Conservation (phyloP, 768 basidiomycete genomes). For the Mycena leptocephala region DNA sequence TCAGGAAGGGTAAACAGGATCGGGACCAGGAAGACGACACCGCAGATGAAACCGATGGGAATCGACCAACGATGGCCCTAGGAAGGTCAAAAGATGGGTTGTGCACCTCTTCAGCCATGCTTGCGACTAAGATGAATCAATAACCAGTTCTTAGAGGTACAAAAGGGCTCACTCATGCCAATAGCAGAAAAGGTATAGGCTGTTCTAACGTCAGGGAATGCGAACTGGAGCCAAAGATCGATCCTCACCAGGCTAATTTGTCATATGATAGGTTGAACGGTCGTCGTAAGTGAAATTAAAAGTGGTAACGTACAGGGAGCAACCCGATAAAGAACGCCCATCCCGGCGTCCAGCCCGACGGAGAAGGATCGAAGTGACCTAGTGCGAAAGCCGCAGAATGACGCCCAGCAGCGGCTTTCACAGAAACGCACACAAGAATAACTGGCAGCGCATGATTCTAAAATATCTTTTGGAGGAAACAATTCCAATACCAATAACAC, state of each 20-base stretch:
- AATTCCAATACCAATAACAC: slow-evolving; percentile 60
- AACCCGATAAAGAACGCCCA: slow-evolving; percentile 82
- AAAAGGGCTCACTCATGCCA: slow-evolving; percentile 68
- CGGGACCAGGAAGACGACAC: slow-evolving; percentile 72
- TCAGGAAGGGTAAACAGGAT: slow-evolving; percentile 79
- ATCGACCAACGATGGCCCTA: slow-evolving; percentile 69
- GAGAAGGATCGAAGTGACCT: slow-evolving; percentile 72
- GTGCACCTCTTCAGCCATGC: slow-evolving; percentile 80
- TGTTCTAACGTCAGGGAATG: slow-evolving; percentile 4
- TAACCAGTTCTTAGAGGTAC: background rate
- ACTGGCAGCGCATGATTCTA: slow-evolving; percentile 49
- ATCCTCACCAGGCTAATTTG: slow-evolving; percentile 51
- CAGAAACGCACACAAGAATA: slow-evolving; percentile 70
- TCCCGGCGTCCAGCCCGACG: slow-evolving; percentile 78
- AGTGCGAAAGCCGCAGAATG: slow-evolving; percentile 71
- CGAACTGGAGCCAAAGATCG: background rate
- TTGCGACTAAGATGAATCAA: slow-evolving; percentile 59
- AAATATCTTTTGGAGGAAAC: background rate
- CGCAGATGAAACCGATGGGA: slow-evolving; percentile 67
- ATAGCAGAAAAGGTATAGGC: slow-evolving; percentile 74
- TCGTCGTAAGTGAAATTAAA: background rate
- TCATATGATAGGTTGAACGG: background rate
- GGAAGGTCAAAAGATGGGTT: slow-evolving; percentile 72
- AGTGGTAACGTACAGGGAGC: slow-evolving; percentile 60
- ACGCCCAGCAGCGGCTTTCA: slow-evolving; percentile 70